Evolutionary conservation across 2,329 filamentous ascomycete genomes (phyloP), one percentile per base, ranked within the genome.

Genomic region (Hymenoscyphus fraxineus): DNA sequence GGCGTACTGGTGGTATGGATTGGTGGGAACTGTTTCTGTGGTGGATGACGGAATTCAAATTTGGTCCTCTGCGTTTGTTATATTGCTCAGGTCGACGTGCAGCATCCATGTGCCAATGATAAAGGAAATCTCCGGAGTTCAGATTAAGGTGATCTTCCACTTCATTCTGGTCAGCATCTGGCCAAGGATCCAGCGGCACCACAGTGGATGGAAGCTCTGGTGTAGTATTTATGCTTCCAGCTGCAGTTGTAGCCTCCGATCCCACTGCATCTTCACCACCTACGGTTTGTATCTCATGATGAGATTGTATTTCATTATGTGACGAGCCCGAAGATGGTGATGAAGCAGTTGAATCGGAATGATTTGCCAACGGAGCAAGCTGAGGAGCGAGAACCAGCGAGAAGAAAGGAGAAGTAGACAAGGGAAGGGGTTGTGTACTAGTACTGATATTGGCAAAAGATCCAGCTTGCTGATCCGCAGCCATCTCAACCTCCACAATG

Each of bases 101-200:
- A 12, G 64, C 60, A 38, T 62, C 59, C 27, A 62, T 62, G 19
- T 60, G 68, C 84, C 85, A 87, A 41, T 77, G 71, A 44, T 78
- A 76, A 39, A 87, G 76, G 68, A 86, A 86, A 44, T 83, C 78
- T 38, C 77, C 67, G 35, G 85, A 74, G 56, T 79, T 78, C 41
- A 79, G 76, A 69, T 87, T 87, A 62, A 78, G 77, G 13, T 73
- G 71, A 19, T 74, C 72, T 60, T 73, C 70, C 65, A 74, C 73
- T 74, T 72, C 69, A 67, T 56, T 16, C 40, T 64, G 57, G 72
- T 76, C 69, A 75, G 73, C 69, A 66, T 72, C 67, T 47, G 44
- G 56, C 35, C 62, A 64, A 59, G 55, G 65, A 64, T 35, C 61
- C 64, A 39, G 16, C 16, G 32, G 39, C 27, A 35, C 27, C 57